A percentile compares a stretch with the other conserved stretches of the same genome.
Evolutionary conservation across 768 basidiomycete species (phyloP).

Genomic region (Tricholoma matsutake): DNA sequence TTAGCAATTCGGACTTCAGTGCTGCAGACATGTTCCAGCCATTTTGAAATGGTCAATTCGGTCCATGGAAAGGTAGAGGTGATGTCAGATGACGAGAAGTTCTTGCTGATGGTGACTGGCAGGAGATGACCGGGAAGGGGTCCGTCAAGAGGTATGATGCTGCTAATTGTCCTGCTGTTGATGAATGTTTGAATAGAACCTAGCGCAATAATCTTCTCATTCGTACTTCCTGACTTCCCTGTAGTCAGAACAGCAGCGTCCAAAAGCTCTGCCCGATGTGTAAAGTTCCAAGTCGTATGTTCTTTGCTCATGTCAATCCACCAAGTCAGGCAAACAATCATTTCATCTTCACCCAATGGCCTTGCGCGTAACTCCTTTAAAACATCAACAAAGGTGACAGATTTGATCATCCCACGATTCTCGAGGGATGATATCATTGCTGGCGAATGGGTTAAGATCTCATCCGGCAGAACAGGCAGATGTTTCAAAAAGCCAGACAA

Average conservation of each 20-base stretch:
- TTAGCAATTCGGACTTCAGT: conserved; percentile 38
- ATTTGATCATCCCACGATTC: conserved; percentile 59
- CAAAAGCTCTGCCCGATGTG: conserved; percentile 58
- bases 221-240: conserved; percentile 27
- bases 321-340: conserved; percentile 85
- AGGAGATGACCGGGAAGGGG: conserved; percentile 75
- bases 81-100: conserved; percentile 52
- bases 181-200: conserved; percentile 69
- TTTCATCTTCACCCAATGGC: conserved; percentile 69
- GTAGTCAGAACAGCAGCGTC: conserved; percentile 63
- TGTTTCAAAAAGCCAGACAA: conserved; percentile 75
- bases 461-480: conserved; percentile 69
- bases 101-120: conserved; percentile 60
- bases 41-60: conserved; percentile 73
- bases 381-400: conserved; percentile 81
- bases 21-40: conserved; percentile 66
- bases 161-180: conserved; percentile 54
- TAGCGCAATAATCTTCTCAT: conserved; percentile 64
- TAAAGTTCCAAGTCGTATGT: conserved; percentile 34
- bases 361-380: conserved; percentile 68
- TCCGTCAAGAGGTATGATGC: conserved; percentile 64
- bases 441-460: conserved; percentile 53
- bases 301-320: conserved; percentile 51
- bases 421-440: conserved; percentile 61
- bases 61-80: conserved; percentile 65